A percentile compares a stretch with the other conserved stretches of the same genome.
Conservation (phyloP, 106 monocot species). For the Dactylorhiza incarnata region DNA sequence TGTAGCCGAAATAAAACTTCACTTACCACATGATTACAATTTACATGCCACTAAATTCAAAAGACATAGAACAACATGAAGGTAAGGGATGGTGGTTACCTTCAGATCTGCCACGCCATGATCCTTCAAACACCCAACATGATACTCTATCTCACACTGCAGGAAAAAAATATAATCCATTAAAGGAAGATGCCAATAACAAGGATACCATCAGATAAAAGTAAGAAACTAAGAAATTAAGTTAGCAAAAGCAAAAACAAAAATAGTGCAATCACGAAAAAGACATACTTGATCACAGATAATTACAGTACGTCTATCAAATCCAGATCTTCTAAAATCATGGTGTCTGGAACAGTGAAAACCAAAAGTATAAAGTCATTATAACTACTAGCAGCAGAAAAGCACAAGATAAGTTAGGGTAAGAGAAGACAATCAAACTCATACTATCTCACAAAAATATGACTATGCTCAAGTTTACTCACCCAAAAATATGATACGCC, state of each 20-base stretch:
- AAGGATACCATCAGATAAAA: neutral
- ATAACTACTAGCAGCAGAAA: neutral
- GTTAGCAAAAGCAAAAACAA: no score
- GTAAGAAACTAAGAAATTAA: neutral
- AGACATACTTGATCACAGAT: conserved; percentile 63
- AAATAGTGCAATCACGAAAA: neutral
- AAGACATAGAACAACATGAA: neutral
- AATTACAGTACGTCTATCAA: conserved; percentile 56
- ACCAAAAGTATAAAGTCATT: neutral
- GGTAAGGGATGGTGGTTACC: neutral
- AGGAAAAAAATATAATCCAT: neutral
- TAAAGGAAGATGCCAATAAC: neutral
- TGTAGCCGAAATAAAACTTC: no score
- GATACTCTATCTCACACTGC: conserved; percentile 97
- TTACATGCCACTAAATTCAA: neutral
- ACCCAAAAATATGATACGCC: no score
- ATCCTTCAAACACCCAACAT: conserved; percentile 90
- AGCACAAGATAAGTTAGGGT: neutral
- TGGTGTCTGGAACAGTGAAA: conserved; percentile 38
- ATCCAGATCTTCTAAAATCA: conserved; percentile 55
- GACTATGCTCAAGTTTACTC: no score
- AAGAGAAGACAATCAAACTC: neutral
- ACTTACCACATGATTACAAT: neutral
- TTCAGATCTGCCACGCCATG: conserved; percentile 68
- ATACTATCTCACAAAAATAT: neutral